A percentile compares a stretch with the other conserved stretches of the same genome.
Conservation (phyloP, 208 protist genomes). For the Crithidia acanthocephali region DNA sequence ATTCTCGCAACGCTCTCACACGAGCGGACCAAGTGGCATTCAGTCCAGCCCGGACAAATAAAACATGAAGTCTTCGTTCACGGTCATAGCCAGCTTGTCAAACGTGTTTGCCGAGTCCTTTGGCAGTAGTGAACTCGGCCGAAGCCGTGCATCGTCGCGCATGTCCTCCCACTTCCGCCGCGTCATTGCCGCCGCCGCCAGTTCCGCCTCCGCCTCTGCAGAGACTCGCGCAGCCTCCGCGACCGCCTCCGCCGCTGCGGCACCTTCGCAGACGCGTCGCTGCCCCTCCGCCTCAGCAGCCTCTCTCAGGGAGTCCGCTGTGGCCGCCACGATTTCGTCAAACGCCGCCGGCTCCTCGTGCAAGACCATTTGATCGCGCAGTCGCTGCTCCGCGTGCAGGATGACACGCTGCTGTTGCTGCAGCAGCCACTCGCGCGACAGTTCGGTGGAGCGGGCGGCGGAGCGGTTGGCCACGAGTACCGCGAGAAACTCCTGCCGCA, state of each 20-base stretch:
- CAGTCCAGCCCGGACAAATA: constrained; percentile 12
- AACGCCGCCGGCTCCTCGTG: constrained; percentile 17
- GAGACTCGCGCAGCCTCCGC: neutral
- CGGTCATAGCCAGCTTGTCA: neutral
- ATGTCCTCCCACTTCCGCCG: neutral
- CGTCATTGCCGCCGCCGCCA: neutral
- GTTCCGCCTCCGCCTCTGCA: neutral
- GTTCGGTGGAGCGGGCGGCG: neutral
- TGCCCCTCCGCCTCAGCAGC: neutral
- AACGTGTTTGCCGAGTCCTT: constrained; percentile 7
- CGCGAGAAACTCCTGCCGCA: constrained; percentile 14
- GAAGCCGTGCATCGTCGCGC: constrained; percentile 3
- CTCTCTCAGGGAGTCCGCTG: neutral
- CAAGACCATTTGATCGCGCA: constrained; percentile 23
- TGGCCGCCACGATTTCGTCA: neutral
- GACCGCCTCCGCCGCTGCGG: neutral
- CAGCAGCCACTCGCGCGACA: constrained; percentile 14
- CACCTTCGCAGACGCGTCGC: neutral
- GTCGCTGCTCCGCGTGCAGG: constrained; percentile 20
- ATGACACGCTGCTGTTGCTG: constrained; percentile 22
- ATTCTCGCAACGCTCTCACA: too few relatives aligned
- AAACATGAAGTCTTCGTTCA: constrained; percentile 28
- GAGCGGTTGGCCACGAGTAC: constrained; percentile 16
- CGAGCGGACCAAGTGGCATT: neutral
- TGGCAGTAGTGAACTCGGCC: constrained; percentile 9